A percentile compares a stretch with the other conserved stretches of the same genome.
These are phyloP conservation scores for Thuja plicata DNA, from an alignment of 83 land plant genomes.

Conservation along the genomic window DNA sequence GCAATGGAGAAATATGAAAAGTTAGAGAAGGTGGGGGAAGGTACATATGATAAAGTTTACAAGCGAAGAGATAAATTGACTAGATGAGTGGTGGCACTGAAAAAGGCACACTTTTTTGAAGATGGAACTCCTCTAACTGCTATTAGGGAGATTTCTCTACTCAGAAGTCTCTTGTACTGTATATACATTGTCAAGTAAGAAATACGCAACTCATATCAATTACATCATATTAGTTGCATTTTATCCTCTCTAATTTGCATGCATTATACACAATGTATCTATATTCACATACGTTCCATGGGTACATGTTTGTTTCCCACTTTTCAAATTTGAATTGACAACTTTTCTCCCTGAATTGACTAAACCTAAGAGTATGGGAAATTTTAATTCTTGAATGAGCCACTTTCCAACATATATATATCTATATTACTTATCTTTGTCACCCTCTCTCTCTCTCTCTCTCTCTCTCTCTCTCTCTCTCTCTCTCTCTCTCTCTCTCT, in stretches of 20 bases:
- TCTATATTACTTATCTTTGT: no score
- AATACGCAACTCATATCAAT: not conserved
- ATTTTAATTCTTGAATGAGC: not conserved
- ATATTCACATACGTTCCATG: not conserved
- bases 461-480: no score
- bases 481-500: no score
- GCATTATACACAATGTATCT: not conserved
- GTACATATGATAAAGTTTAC: slow-evolving; percentile 87
- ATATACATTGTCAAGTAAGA: slow-evolving; percentile 9
- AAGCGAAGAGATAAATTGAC: slow-evolving; percentile 68
- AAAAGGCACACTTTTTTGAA: slow-evolving; percentile 88
- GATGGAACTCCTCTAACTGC: slow-evolving; percentile 91
- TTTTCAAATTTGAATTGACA: not conserved
- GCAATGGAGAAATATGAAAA: slow-evolving; percentile 73
- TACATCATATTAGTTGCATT: not conserved
- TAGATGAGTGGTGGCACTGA: slow-evolving; percentile 77
- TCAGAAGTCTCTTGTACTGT: slow-evolving; percentile 13
- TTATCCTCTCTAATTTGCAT: not conserved
- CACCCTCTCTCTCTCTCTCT: no score
- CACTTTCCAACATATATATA: no score
- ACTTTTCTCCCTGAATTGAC: not conserved
- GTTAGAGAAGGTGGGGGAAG: slow-evolving; percentile 87
- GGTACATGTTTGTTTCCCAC: not conserved
- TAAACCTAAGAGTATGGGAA: not conserved
- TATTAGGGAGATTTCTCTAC: slow-evolving; percentile 89